Percentiles rank a stretch among this genome's conserved stretches.
Evolutionary conservation across 805 yeast species (phyloP).

Genomic region (Wickerhamomyces tratensis): DNA sequence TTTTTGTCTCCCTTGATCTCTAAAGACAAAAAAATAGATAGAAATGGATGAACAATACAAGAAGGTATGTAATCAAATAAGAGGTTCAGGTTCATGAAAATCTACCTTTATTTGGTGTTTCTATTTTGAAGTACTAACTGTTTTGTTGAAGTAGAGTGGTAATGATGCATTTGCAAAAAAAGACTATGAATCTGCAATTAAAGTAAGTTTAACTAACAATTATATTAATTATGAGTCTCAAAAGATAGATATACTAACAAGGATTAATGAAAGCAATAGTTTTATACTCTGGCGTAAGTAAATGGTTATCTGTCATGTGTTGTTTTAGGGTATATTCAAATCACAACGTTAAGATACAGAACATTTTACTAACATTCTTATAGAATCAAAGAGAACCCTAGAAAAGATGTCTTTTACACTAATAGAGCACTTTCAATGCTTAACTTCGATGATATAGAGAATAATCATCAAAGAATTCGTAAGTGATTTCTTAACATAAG

Average conservation of each 20-base stretch:
- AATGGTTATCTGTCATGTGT: too few relatives aligned
- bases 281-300: not conserved
- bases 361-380: not conserved
- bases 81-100: too few relatives aligned
- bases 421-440: constrained; percentile 1
- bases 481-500: not conserved
- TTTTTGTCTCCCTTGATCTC: too few relatives aligned
- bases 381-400: not conserved
- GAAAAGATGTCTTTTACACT: not conserved
- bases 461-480: constrained; percentile 12
- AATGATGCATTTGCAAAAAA: constrained; percentile 1
- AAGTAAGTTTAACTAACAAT: not conserved
- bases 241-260: too few relatives aligned
- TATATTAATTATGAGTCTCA: not conserved
- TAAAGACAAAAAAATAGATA: too few relatives aligned
- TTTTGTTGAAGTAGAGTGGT: not conserved
- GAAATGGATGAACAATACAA: too few relatives aligned
- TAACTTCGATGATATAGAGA: constrained; percentile 10
- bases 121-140: not conserved
- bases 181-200: constrained; percentile 1
- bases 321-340: too few relatives aligned
- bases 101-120: too few relatives aligned
- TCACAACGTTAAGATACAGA: too few relatives aligned
- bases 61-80: too few relatives aligned
- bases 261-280: not conserved